phyloP scores from a whole-genome alignment of 768 basidiomycete species.

The Calocybe cyanea region DNA sequence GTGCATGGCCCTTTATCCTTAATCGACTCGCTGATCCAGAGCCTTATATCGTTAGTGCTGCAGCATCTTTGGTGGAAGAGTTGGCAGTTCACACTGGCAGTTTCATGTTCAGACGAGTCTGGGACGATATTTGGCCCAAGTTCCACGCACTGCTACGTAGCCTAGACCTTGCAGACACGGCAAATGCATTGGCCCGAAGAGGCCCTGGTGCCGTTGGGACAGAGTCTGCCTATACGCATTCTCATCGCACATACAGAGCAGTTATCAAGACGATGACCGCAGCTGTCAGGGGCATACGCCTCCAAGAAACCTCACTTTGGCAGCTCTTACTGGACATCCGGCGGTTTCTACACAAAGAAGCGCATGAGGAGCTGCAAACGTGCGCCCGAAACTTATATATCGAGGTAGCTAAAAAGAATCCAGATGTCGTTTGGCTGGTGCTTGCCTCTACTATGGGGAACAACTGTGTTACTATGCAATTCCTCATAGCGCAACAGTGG shows the following conservation, averaged over 20 bases:
- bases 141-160: slow-evolving; percentile 58
- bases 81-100: slow-evolving; percentile 69
- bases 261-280: slow-evolving; percentile 71
- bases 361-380: slow-evolving; percentile 71
- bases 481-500: slow-evolving; percentile 59
- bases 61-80: slow-evolving; percentile 68
- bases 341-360: slow-evolving; percentile 64
- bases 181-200: slow-evolving; percentile 63
- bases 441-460: slow-evolving; percentile 51
- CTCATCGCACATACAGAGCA: slow-evolving; percentile 77
- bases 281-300: slow-evolving; percentile 61
- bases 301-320: slow-evolving; percentile 74
- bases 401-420: slow-evolving; percentile 56
- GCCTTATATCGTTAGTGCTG: slow-evolving; percentile 75
- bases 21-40: slow-evolving; percentile 75
- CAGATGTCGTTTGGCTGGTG: slow-evolving; percentile 83
- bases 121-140: slow-evolving; percentile 93
- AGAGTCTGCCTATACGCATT: slow-evolving; percentile 73
- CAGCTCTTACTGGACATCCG: slow-evolving; percentile 74
- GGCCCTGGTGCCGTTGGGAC: slow-evolving; percentile 50
- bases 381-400: slow-evolving; percentile 63
- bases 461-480: slow-evolving; percentile 38
- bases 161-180: slow-evolving; percentile 60
- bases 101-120: slow-evolving; percentile 81
- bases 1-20: slow-evolving; percentile 92